Evolutionary conservation across 345 rosid genomes (phyloP).

Genomic region (Sonneratia caseolaris): DNA sequence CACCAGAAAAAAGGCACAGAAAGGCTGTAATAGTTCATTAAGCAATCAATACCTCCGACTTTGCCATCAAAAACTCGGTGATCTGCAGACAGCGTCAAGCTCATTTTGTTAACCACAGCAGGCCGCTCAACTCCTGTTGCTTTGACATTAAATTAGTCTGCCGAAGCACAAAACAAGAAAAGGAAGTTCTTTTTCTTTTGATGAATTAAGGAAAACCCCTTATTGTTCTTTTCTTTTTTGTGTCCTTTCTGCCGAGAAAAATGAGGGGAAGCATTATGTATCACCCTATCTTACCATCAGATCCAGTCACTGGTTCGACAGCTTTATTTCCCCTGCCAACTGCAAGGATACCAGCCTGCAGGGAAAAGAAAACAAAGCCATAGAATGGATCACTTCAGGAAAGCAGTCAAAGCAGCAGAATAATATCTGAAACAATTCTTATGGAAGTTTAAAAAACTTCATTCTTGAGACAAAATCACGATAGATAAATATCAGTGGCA

Average conservation of each 20-base stretch:
- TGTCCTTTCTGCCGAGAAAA: not conserved
- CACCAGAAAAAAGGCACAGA: not conserved
- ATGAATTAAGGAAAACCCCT: not conserved
- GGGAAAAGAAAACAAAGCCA: not conserved
- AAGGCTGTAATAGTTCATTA: not conserved
- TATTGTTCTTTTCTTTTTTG: not conserved
- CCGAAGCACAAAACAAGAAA: not conserved
- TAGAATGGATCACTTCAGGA: not conserved
- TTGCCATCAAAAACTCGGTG: constrained; percentile 92
- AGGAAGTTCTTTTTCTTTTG: not conserved
- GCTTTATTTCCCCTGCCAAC: constrained; percentile 88
- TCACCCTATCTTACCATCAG: constrained; percentile 50
- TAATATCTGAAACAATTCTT: not conserved
- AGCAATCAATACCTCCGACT: constrained; percentile 58
- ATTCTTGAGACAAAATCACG: not conserved
- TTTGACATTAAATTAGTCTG: not conserved
- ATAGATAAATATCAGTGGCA: constrained; percentile 6
- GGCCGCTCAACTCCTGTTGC: constrained; percentile 60
- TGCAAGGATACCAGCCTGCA: constrained; percentile 92
- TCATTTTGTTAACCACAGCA: constrained; percentile 69
- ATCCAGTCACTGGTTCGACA: constrained; percentile 58
- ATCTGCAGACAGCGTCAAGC: constrained; percentile 78
- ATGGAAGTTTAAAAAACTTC: not conserved
- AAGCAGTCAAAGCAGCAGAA: not conserved
- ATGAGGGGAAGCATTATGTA: not conserved